Evolutionary conservation across 306 rosid species (phyloP), one percentile per base, ranked within the genome.

Genomic region (Rosa lucieae): DNA sequence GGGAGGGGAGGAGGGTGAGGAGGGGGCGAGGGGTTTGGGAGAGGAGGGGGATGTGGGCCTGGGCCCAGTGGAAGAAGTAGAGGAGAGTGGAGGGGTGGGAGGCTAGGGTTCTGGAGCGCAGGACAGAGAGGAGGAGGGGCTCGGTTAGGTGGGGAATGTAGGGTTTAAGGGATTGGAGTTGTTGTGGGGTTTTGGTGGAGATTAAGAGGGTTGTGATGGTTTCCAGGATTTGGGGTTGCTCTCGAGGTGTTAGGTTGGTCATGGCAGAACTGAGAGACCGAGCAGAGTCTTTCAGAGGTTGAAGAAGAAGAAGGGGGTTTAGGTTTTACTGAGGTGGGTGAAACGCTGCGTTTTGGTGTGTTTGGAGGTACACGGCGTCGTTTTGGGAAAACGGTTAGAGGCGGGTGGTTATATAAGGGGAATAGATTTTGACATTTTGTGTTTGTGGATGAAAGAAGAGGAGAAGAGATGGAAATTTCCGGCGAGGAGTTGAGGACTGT

Each of bases 1-100:
- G 94, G 29, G 85, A 77, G 14, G 90, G 97, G 75, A 94, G 89
- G 80, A 94, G 80, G 39, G 86, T 61, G 85, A 94, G 85, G 43
- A 94, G 91, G 2, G 87, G 85, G 0, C 82, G 67, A 0, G 98
- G 98, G 67, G 75, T 56, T 21, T 47, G 59, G 72, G 86, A 42
- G 78, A 92, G 88, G 2, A 86, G 10, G 5, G 97, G 94, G 0
- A 83, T 67, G 59, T 88, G 84, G 4, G 72, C 10, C 55, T 86
- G 93, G 73, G 87, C 77, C 88, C 89, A 86, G n/a, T 78, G 80
- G 92, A 86, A 92, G 82, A 92, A 89, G 61, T 85, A 74, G 52
- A 94, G 35, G 70, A 90, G 97, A 2, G 87, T 12, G 11, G 61
- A 4, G 46, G 94, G 94, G 3, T 44, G 18, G 44, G 94, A 76